A percentile compares a stretch with the other conserved stretches of the same genome.
Conservation (phyloP, 2,329 filamentous ascomycete genomes). For the Coleophoma crateriformis region DNA sequence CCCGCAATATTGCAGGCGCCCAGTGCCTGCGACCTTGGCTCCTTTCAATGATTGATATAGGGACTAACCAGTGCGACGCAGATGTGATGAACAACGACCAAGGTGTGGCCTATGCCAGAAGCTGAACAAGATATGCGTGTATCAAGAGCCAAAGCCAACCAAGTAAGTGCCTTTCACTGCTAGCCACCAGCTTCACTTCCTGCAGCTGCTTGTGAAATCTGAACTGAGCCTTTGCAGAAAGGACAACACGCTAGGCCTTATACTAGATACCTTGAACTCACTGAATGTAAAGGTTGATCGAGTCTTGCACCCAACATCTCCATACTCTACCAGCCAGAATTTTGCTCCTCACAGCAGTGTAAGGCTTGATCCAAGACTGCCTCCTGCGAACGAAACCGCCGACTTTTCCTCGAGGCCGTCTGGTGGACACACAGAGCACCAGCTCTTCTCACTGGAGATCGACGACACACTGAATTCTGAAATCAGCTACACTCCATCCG, state of each 20-base stretch:
- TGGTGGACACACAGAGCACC: neutral
- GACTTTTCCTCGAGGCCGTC: neutral
- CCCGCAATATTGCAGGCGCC: too few species aligned
- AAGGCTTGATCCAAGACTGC: too few species aligned
- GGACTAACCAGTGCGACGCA: too few species aligned
- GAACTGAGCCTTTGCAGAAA: neutral
- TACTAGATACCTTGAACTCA: neutral
- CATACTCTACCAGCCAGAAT: neutral
- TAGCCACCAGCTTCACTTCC: neutral
- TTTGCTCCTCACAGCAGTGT: neutral
- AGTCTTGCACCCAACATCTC: neutral
- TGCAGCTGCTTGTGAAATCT: neutral
- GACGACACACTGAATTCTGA: neutral
- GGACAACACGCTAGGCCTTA: neutral
- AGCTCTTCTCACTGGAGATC: neutral
- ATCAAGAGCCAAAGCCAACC: conserved; percentile 1
- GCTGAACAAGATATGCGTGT: neutral
- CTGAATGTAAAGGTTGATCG: neutral
- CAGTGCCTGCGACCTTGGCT: too few species aligned
- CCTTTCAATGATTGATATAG: too few species aligned
- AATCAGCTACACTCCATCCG: neutral
- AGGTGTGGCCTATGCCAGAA: neutral
- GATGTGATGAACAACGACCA: neutral
- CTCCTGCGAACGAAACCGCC: neutral
- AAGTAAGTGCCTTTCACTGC: neutral